Base-by-base conservation (phyloP, 345 rosid species). In the Toxicodendron radicans region DNA sequence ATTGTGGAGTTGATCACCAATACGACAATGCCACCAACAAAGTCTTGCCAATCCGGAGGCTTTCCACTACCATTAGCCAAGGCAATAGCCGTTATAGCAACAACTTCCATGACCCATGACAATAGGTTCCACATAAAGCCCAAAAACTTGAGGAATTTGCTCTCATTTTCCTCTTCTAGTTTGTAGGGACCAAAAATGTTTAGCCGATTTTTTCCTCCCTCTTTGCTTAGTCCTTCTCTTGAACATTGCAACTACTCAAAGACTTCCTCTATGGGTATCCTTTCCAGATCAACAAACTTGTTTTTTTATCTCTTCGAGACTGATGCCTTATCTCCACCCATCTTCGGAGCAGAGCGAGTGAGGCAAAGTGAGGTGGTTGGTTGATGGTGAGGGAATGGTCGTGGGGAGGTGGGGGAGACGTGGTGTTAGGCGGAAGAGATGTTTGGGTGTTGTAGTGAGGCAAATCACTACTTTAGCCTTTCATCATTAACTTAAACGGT, bases 61-160 rank as follows among this genome's bases (percentile, higher is more conserved):
- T 76, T 82, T 74, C 92, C 92, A 48, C 38, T 79, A 33, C 96
- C 96, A 75, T 94, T 92, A 18, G 94, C 97, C 86, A 94, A 48
- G 48, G 78, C 90, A 32, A 94, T 92, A 66, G 98, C 96, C 96
- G 92, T 87, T 27, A 94, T 4, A 41, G 98, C 97, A 48, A 97
- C 98, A 61, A 86, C 89, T 74, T 94, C 98, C 98, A 94, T 94
- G 83, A 94, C 98, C 98, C 98, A 94, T 17, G 98, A 94, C 79
- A 93, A 77, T 14, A 97, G 98, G 68, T 93, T 93, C 98, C 98
- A 93, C 98, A 93, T 93, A 74, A 93, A 93, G 18, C 98, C 98
- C 79, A 93, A 71, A 76, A 93, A 93, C 85, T 93, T 93, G 71
- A 91, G 84, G 64, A 91, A 0, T 79, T 93, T 93, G 91, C 94